Base-by-base conservation (phyloP, 768 basidiomycete species). In the Lactifluus volemus region DNA sequence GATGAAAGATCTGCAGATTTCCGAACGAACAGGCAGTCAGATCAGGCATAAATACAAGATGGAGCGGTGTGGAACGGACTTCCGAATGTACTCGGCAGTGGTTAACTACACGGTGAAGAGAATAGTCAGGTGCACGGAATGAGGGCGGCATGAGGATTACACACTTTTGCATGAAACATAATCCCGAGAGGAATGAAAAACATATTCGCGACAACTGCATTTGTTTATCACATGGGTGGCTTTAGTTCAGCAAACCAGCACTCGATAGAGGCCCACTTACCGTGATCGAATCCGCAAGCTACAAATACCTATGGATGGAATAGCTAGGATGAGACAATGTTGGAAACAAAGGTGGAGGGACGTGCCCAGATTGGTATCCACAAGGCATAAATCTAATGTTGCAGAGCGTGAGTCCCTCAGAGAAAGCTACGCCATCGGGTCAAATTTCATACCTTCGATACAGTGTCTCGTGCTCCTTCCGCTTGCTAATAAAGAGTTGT, bases 291-390 rank as follows among this genome's bases (percentile, higher is more conserved):
- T 12, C 80, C 80, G 63, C 84, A 84, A 0, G 88, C 78, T 6
- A 89, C 86, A 68, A 88, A 89, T 25, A 85, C 75, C 84, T 86
- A 56, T 30, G 52, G 39, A 8, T 60, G 14, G 15, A 17, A 5
- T 15, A 42, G 15, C 5, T 17, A 49, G 29, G 10, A 45, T 41
- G 9, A 29, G 19, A 39, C 12, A 3, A 36, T 5, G 15, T 0
- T 17, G 8, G 12, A 41, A 25, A 15, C 4, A n/a, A 21, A n/a
- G 7, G 38, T 7, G 21, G 52, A 19, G 51, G 8, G n/a, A 19
- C 77, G 42, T 65, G 84, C 84, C 84, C 85, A 88, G 61, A 88
- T 87, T 6, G 87, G 87, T 57, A 88, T 80, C 87, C 86, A 88
- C 51, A 81, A 76, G 0, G 82, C 81, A 59, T 83, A 73, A 42